These are phyloP conservation scores for Dittrichia graveolens DNA, from an alignment of 129 eudicot species.

Conservation along the genomic window DNA sequence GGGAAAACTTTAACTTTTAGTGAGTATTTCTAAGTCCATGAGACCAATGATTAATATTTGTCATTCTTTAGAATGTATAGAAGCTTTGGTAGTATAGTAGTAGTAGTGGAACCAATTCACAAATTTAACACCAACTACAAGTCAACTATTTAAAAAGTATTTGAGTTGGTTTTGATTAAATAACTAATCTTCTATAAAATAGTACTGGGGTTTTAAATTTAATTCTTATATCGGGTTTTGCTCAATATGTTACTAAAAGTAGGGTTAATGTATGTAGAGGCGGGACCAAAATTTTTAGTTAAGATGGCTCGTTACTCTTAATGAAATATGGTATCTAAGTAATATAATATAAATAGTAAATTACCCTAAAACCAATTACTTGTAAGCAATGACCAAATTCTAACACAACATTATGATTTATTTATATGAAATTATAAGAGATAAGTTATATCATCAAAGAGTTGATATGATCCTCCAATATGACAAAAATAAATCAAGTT, in stretches of 20 bases:
- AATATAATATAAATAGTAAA: too few relatives aligned
- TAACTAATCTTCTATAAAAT: background rate
- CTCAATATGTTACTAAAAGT: background rate
- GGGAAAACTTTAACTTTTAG: constrained; percentile 27
- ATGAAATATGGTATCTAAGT: too few relatives aligned
- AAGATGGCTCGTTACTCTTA: too few relatives aligned
- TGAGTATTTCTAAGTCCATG: constrained; percentile 28
- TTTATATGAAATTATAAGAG: too few relatives aligned
- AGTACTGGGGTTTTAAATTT: background rate
- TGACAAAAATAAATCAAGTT: too few relatives aligned
- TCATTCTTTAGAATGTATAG: constrained; percentile 25
- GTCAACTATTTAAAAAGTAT: constrained; percentile 29
- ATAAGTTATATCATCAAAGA: too few relatives aligned
- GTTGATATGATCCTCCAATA: too few relatives aligned
- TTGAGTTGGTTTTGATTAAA: constrained; percentile 18
- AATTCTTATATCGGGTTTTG: background rate
- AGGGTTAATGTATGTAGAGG: too few relatives aligned
- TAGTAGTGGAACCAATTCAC: constrained; percentile 37
- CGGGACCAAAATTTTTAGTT: too few relatives aligned
- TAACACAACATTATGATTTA: too few relatives aligned
- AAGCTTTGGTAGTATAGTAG: constrained; percentile 19
- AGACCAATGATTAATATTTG: constrained; percentile 36
- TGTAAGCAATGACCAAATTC: too few relatives aligned
- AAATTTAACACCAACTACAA: constrained; percentile 35
- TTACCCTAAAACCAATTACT: too few relatives aligned